These are phyloP conservation scores for Pholiota molesta DNA, from an alignment of 768 basidiomycete genomes.

Conservation along the genomic window DNA sequence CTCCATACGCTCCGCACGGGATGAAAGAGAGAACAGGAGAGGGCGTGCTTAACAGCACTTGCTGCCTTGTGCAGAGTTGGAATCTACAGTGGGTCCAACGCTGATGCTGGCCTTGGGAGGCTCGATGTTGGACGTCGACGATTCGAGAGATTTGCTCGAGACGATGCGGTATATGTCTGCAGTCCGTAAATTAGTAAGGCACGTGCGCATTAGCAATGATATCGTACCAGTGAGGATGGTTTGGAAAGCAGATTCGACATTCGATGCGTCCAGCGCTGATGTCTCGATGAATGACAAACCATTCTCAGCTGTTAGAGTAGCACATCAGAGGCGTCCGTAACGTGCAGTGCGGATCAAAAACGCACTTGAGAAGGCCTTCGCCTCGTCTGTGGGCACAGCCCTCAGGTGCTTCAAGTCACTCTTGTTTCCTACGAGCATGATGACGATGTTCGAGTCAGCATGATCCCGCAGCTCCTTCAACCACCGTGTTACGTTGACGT, in stretches of 20 bases:
- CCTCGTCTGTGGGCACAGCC: conserved; percentile 97
- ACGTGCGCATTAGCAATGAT: background rate
- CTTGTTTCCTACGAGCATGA: conserved; percentile 98
- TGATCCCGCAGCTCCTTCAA: conserved; percentile 97
- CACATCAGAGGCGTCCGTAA: conserved; percentile 10
- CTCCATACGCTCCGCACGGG: conserved; percentile 2
- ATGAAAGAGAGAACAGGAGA: background rate
- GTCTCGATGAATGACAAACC: conserved; percentile 96
- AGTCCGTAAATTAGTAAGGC: background rate
- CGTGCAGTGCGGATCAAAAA: background rate
- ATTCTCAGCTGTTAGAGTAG: conserved; percentile 69
- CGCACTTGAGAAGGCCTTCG: conserved; percentile 83
- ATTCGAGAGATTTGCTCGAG: conserved; percentile 93
- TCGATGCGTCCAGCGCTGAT: conserved; percentile 98
- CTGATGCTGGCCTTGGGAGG: conserved; percentile 84
- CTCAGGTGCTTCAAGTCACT: conserved; percentile 98
- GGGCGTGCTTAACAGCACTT: conserved; percentile 59
- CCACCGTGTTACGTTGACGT: conserved; percentile 93
- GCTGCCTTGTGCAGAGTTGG: conserved; percentile 54
- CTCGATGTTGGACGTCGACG: conserved; percentile 76
- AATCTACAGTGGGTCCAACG: conserved; percentile 76
- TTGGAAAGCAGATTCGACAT: conserved; percentile 98
- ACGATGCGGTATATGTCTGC: conserved; percentile 97
- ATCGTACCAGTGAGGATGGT: conserved; percentile 86
- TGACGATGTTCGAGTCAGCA: conserved; percentile 90